Evolutionary conservation across 139 green algal species (phyloP).

Genomic region (Chlorella sp.): DNA sequence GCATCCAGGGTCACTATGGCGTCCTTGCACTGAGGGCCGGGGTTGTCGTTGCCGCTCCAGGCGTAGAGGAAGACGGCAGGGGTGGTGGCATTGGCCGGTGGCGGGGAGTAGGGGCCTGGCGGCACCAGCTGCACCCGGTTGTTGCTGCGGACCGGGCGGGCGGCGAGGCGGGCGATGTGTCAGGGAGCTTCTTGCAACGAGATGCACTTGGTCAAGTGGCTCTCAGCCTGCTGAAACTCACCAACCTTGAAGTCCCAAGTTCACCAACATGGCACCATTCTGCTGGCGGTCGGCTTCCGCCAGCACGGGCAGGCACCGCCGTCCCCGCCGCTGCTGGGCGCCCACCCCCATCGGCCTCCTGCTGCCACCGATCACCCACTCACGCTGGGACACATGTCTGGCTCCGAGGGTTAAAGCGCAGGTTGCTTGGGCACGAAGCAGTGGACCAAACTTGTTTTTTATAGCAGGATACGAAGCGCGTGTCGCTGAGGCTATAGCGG

Average conservation of each 20-base stretch:
- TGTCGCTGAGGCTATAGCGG: not conserved
- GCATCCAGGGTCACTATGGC: conserved; percentile 2
- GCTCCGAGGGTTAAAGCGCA: not conserved
- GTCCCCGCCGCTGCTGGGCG: not conserved
- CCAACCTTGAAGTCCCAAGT: too few species aligned
- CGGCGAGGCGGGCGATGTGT: not conserved
- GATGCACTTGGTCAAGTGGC: too few species aligned
- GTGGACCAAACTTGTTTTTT: not conserved
- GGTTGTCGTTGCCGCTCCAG: conserved; percentile 5
- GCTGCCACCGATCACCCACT: not conserved
- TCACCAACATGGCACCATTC: not conserved
- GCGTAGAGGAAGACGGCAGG: not conserved
- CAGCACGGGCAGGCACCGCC: not conserved
- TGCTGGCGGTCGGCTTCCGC: not conserved
- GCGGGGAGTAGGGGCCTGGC: not conserved
- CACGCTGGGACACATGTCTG: not conserved
- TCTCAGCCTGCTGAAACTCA: too few species aligned
- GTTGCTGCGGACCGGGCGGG: not conserved
- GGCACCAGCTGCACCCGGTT: not conserved
- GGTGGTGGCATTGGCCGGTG: not conserved
- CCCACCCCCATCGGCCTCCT: not conserved
- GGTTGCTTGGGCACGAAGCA: not conserved
- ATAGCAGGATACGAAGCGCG: not conserved
- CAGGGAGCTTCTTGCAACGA: too few species aligned
- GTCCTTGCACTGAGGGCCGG: conserved; percentile 1